Evolutionary conservation across 2,329 filamentous ascomycete species (phyloP), one percentile per base, ranked within the genome.

Genomic region (Talaromyces piceae): DNA sequence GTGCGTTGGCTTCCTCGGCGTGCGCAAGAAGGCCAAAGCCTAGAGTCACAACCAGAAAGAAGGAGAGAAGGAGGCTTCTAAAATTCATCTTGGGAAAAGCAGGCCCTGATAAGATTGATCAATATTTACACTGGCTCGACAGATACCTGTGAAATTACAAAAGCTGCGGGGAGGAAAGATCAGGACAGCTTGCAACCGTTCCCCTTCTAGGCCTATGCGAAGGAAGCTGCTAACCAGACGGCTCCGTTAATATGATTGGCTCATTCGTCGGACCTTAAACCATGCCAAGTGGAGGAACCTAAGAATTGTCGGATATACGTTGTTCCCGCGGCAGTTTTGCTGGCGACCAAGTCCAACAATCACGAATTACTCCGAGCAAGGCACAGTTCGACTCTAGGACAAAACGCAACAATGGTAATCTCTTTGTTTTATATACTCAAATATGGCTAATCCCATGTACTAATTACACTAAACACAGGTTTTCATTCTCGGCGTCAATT

Each of bases 401-500:
- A 22, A 9, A 12, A 13, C 8, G 20, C 39, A 43, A 25, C 33
- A 8, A 53, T 53, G 51, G 51, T 53, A n/a, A 46, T 46, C 23
- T 11, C 9, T 2, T 12, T 5, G n/a, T n/a, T n/a, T n/a, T n/a
- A n/a, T n/a, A n/a, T n/a, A n/a, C n/a, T n/a, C n/a, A n/a, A n/a
- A n/a, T n/a, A n/a, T n/a, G n/a, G n/a, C n/a, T n/a, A n/a, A n/a
- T n/a, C n/a, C n/a, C n/a, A n/a, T n/a, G n/a, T n/a, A n/a, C n/a
- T n/a, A n/a, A n/a, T n/a, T n/a, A n/a, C n/a, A n/a, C n/a, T n/a
- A n/a, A n/a, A n/a, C n/a, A 37, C 54, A 89, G 88, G 86, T 91
- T 64, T 88, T 93, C 76, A 84, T 97, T 63, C 78, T 91, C 65
- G 88, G 88, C 63, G 77, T 88, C 75, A 91, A 87, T 75, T 96